Evolutionary conservation across 768 basidiomycete genomes (phyloP), one percentile per base, ranked within the genome.

Genomic region (Russula lepida): DNA sequence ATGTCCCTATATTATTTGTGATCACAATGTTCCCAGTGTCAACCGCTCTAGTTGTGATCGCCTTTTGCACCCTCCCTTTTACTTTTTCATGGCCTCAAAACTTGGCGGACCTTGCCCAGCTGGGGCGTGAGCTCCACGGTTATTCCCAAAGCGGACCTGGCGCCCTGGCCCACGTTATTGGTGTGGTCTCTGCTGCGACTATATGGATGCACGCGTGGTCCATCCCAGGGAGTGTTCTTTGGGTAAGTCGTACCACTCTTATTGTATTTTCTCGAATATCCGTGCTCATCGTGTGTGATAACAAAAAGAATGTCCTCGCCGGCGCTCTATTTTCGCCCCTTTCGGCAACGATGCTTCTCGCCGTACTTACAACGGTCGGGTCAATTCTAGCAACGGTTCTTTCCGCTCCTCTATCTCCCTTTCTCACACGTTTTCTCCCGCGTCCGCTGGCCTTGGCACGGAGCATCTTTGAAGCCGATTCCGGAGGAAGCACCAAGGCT

Each of bases 181-280:
- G 79, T 27, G 92, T 94, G 53, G 79, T 98, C 68, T 84, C 88
- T 41, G 78, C 94, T 15, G 86, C 88, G 19, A 90, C 91, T 4
- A 76, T 92, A 30, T 98, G 93, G 92, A 97, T 94, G 74, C 95
- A 98, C 71, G 92, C 94, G 4, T 98, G 94, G 95, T 94, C 91
- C 62, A 83, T 98, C 60, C 95, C 95, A 9, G 95, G 95, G 7
- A 93, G 91, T 66, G 92, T 95, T 51, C 79, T 95, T 52, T 86
- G 94, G 87, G 90, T 90, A 64, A 59, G 85, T 77, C 63, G 47
- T 32, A 27, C 9, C 54, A 23, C 8, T 44, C 3, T 51, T 47
- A 37, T 44, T 56, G 33, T 62, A 37, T 37, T 37, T 15, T 37
- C n/a, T 47, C 48, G 46, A 46, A 58, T 47, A 28, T 50, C n/a